Evolutionary conservation across 2,329 filamentous ascomycete species (phyloP).

Genomic region (Trichoderma sp.): DNA sequence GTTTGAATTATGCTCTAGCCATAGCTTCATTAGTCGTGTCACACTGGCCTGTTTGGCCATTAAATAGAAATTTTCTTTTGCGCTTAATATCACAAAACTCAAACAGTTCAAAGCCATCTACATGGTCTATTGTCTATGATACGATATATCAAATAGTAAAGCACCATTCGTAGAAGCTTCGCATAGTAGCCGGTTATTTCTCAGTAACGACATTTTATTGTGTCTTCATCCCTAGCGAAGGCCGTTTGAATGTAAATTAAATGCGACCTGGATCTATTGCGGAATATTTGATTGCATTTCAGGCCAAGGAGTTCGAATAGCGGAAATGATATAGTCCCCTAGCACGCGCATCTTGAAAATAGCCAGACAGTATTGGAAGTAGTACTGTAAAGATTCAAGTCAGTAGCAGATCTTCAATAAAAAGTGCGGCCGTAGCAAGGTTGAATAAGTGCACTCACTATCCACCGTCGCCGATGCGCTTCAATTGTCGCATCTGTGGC

Average conservation of each 20-base stretch:
- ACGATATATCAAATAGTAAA: too few species aligned
- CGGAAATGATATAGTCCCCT: conserved; percentile 21
- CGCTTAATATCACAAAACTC: too few species aligned
- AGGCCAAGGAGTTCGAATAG: conserved; percentile 20
- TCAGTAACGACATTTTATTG: background rate
- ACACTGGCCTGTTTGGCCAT: too few species aligned
- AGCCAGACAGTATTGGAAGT: conserved; percentile 26
- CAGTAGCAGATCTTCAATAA: background rate
- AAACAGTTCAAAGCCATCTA: too few species aligned
- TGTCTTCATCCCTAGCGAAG: background rate
- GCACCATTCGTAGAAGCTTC: too few species aligned
- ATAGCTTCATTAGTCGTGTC: too few species aligned
- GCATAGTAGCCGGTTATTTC: too few species aligned
- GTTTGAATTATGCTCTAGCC: too few species aligned
- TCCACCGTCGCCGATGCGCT: conserved; percentile 71
- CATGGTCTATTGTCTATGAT: too few species aligned
- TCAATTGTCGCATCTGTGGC: conserved; percentile 66
- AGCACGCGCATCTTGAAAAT: conserved; percentile 15
- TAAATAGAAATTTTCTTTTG: too few species aligned
- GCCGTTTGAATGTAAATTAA: background rate
- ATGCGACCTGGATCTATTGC: background rate
- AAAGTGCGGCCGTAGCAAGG: background rate
- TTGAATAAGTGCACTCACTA: conserved; percentile 47
- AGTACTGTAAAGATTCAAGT: background rate
- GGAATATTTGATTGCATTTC: conserved; percentile 19